Percentiles rank a stretch among this genome's conserved stretches.
Evolutionary conservation across 805 yeast genomes (phyloP).

Genomic region (Suhomyces sp.): DNA sequence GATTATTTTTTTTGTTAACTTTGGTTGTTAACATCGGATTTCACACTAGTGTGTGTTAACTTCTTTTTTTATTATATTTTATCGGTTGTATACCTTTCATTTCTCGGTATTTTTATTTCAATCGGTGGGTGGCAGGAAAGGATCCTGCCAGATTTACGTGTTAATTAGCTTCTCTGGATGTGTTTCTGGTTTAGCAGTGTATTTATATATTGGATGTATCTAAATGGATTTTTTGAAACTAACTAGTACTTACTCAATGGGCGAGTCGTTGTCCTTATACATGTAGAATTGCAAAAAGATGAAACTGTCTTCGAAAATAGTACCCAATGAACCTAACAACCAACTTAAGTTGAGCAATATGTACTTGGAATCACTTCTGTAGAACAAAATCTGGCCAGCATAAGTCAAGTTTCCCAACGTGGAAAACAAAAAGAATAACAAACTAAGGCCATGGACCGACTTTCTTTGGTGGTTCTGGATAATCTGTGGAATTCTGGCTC

Average conservation of each 20-base stretch:
- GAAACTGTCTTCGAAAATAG: slow-evolving; percentile 66
- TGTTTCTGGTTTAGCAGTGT: neutral
- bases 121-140: neutral
- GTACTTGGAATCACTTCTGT: slow-evolving; percentile 60
- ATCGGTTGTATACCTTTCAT: neutral
- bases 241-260: neutral
- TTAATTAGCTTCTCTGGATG: neutral
- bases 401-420: slow-evolving; percentile 74
- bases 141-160: neutral
- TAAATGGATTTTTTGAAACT: neutral
- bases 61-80: neutral
- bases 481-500: slow-evolving; percentile 79
- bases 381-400: slow-evolving; percentile 68
- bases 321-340: slow-evolving; percentile 77
- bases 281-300: slow-evolving; percentile 67
- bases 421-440: slow-evolving; percentile 73
- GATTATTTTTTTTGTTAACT: neutral
- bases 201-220: neutral
- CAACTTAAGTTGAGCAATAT: slow-evolving; percentile 64
- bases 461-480: slow-evolving; percentile 72
- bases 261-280: slow-evolving; percentile 40
- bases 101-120: neutral
- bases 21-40: neutral
- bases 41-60: neutral
- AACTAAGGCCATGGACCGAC: slow-evolving; percentile 82